A percentile compares a stretch with the other conserved stretches of the same genome.
Conservation (phyloP, 2,329 filamentous ascomycete genomes). For the Fusarium chaquense region DNA sequence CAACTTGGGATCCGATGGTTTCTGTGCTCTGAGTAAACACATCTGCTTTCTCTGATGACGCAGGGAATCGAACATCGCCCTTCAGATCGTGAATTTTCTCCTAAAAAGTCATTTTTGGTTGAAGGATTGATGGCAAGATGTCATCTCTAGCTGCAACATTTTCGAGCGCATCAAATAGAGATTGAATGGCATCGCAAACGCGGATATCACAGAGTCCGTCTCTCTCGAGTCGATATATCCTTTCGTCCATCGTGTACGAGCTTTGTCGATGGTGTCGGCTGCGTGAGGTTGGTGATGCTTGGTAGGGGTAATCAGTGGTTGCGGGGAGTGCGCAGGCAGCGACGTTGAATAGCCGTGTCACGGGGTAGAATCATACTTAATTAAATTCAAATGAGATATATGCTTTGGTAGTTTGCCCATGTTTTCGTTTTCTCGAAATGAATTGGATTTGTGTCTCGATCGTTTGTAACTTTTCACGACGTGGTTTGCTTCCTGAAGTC, state of each 20-base stretch:
- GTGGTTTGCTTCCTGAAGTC: not conserved
- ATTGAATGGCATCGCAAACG: not conserved
- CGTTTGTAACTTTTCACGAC: not conserved
- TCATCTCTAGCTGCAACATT: not conserved
- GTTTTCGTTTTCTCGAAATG: not conserved
- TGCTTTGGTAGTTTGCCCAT: not conserved
- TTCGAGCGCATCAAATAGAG: not conserved
- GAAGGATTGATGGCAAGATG: not conserved
- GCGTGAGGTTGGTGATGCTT: not conserved
- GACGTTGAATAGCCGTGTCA: not conserved
- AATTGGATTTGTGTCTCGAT: not conserved
- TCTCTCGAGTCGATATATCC: not conserved
- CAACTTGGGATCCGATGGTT: not conserved
- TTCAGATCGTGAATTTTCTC: not conserved
- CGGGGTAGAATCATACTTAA: not conserved
- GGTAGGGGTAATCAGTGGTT: not conserved
- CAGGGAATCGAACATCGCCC: too few species aligned
- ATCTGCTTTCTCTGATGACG: not conserved
- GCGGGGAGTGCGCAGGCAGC: not conserved
- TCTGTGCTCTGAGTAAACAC: not conserved
- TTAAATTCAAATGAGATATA: not conserved
- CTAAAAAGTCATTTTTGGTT: not conserved
- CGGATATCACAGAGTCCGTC: not conserved
- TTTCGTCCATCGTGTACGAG: not conserved
- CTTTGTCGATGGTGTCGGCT: accelerated